Evolutionary conservation across 1,139 yeast genomes (phyloP).

Genomic region (Waltiozyma sp.): DNA sequence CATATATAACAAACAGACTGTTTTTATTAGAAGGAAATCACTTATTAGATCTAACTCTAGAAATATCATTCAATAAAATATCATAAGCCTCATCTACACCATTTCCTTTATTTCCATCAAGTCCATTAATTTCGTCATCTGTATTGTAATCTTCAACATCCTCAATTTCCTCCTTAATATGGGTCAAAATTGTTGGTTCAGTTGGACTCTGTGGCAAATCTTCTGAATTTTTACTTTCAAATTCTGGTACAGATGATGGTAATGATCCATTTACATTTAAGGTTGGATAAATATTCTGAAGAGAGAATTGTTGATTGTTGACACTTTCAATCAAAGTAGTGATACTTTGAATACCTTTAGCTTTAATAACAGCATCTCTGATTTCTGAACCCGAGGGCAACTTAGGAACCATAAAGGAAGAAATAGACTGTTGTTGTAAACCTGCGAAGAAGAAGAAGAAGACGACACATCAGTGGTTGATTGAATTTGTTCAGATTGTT

Average conservation of each 20-base stretch:
- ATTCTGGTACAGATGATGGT: background rate
- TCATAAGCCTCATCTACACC: constrained; percentile 61
- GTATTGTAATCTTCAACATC: constrained; percentile 4
- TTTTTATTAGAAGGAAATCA: background rate
- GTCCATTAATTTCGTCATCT: constrained; percentile 10
- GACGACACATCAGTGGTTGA: too few species aligned
- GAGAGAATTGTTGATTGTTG: constrained; percentile 37
- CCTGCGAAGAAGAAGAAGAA: too few species aligned
- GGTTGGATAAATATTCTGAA: constrained; percentile 40
- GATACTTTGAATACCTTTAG: constrained; percentile 67
- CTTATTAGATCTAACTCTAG: constrained; percentile 43
- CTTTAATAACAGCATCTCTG: constrained; percentile 65
- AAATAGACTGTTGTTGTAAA: background rate
- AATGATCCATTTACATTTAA: background rate
- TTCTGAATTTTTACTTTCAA: too few species aligned
- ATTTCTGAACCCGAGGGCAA: constrained; percentile 70
- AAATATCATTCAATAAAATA: constrained; percentile 54
- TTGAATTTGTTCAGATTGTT: too few species aligned
- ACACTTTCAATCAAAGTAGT: constrained; percentile 61
- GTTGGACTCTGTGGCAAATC: too few species aligned
- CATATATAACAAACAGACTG: too few species aligned
- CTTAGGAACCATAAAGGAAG: constrained; percentile 16
- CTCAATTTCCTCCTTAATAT: background rate
- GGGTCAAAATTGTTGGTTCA: background rate
- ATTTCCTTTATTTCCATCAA: constrained; percentile 9